Evolutionary conservation across 495 filamentous ascomycete species (phyloP), one percentile per base, ranked within the genome.

Genomic region (Aspergillus conjunctus): DNA sequence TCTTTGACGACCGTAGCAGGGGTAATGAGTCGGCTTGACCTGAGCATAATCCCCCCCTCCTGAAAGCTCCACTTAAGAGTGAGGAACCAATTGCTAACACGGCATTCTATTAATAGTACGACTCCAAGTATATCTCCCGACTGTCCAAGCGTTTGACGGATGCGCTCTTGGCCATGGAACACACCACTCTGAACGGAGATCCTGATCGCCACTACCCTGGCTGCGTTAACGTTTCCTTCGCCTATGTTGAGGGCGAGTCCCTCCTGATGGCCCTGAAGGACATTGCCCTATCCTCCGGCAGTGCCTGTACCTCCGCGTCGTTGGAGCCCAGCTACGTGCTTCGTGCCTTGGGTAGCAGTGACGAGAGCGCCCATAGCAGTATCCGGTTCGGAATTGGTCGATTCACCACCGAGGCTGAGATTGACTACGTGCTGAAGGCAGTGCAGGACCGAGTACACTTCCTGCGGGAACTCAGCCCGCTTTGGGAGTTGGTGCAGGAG

Each of bases 401-500:
- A 32, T 98, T 98, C 76, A 98, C 95, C 6, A 93, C 93, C 0
- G 93, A 97, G 69, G 80, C 79, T 34, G 94, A 98, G 80, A 95
- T 98, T 54, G 94, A 98, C 74, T 98, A 98, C 68, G 94, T 98
- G 30, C 77, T 98, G 54, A 96, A 97, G 79, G 94, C 94, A 1
- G 94, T 98, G 17, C 84, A 80, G 71, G 91, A 92, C 65, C 85
- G 94, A 45, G 94, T 98, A 37, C 86, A 84, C 15, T 97, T 98
- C 80, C 81, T 98, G 68, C 83, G 94, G 66, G 94, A 98, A 80
- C 81, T 99, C 70, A 97, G 92, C 72, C 94, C 94, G 54, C 76
- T 99, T 64, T 99, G 94, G 94, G 94, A 99, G 77, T 74, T 99
- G 60, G 94, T 99, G 12, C 95, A 99, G 76, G 95, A 98, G 74